These are phyloP conservation scores for Penicillium pancosmium DNA, from an alignment of 495 filamentous ascomycete genomes.

Conservation along the genomic window DNA sequence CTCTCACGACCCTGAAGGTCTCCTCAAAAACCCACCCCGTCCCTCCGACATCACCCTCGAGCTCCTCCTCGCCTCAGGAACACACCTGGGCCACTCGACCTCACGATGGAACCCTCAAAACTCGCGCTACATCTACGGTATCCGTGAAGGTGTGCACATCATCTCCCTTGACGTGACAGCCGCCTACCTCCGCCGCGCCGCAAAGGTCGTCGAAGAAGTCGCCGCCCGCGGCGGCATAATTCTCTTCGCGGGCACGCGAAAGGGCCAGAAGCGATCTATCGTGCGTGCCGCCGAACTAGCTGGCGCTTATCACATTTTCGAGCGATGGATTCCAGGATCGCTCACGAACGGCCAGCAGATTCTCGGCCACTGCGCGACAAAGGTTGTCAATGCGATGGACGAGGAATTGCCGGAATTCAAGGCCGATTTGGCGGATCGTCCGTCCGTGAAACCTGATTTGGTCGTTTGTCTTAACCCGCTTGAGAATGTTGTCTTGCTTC, in stretches of 20 bases:
- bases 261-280: constrained; percentile 75
- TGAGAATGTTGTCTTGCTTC: constrained; percentile 87
- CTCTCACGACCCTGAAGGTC: constrained; percentile 64
- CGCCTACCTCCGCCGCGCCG: constrained; percentile 84
- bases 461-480: constrained; percentile 90
- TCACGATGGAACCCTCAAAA: constrained; percentile 96
- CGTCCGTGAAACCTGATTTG: constrained; percentile 79
- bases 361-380: constrained; percentile 63
- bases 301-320: constrained; percentile 84
- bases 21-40: constrained; percentile 70
- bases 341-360: constrained; percentile 95
- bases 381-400: constrained; percentile 74
- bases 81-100: constrained; percentile 89
- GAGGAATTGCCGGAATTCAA: constrained; percentile 65
- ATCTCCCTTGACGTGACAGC: constrained; percentile 87
- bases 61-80: constrained; percentile 85
- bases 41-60: constrained; percentile 85
- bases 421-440: constrained; percentile 59
- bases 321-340: constrained; percentile 87
- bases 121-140: constrained; percentile 91
- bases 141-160: constrained; percentile 88
- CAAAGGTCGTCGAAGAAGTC: constrained; percentile 85
- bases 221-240: constrained; percentile 80
- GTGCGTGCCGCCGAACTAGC: constrained; percentile 80
- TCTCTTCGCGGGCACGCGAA: constrained; percentile 86